Percentiles rank a stretch among this genome's conserved stretches.
phyloP scores from a whole-genome alignment of 2,329 filamentous ascomycete species.

The Ophidiomyces ophidiicola region DNA sequence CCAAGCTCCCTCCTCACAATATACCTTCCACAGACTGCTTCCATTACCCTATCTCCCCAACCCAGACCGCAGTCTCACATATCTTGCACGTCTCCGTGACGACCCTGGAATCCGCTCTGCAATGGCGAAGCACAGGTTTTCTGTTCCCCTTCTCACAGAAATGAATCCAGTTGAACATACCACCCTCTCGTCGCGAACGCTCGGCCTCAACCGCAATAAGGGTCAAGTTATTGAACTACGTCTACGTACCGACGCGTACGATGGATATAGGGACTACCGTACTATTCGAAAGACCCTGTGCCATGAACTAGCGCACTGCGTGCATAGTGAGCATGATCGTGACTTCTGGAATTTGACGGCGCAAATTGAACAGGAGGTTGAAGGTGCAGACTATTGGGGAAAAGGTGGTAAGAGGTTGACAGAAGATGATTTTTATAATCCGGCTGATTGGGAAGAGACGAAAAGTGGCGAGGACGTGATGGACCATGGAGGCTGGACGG shows the following conservation, averaged over 20 bases:
- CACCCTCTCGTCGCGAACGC: constrained; percentile 63
- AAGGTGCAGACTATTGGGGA: constrained; percentile 70
- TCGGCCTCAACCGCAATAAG: constrained; percentile 76
- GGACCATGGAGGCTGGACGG: constrained; percentile 65
- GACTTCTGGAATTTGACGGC: constrained; percentile 83
- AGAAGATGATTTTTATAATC: constrained; percentile 47
- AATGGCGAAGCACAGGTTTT: constrained; percentile 77
- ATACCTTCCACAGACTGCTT: constrained; percentile 69
- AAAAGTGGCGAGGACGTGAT: constrained; percentile 41
- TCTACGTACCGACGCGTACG: constrained; percentile 82
- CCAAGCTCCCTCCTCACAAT: constrained; percentile 33
- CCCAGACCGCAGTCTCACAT: constrained; percentile 55
- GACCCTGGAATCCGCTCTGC: constrained; percentile 74
- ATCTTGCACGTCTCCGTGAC: constrained; percentile 62
- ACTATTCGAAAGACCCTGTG: constrained; percentile 85
- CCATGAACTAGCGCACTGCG: constrained; percentile 90
- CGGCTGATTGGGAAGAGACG: constrained; percentile 41
- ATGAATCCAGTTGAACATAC: constrained; percentile 88
- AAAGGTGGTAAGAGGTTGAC: constrained; percentile 54
- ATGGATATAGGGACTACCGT: constrained; percentile 86
- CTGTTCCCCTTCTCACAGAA: constrained; percentile 76
- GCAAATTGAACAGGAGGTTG: constrained; percentile 78
- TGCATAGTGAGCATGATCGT: constrained; percentile 69
- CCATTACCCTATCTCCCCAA: constrained; percentile 68
- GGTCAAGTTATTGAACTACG: constrained; percentile 87